Evolutionary conservation across 768 basidiomycete species (phyloP).

Genomic region (Hericium rajendrae): DNA sequence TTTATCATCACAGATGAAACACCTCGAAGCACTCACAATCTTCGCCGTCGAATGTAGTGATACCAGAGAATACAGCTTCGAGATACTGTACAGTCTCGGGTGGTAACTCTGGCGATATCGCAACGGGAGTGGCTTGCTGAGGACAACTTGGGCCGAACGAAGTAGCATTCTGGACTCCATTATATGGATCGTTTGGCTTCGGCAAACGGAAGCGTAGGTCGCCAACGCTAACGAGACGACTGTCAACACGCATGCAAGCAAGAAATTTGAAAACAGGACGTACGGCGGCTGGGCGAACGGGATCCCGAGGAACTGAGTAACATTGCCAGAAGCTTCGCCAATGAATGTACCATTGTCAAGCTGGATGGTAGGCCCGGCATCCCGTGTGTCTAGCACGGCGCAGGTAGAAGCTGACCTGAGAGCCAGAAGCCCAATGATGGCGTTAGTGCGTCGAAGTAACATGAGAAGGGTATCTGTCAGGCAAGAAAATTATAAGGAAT

Average conservation of each 20-base stretch:
- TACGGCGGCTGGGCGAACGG: constrained; percentile 1
- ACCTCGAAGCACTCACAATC: constrained; percentile 6
- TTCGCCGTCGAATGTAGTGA: constrained; percentile 4
- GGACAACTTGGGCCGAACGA: constrained; percentile 13
- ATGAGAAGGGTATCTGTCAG: too few species aligned
- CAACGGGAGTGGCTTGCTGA: constrained; percentile 5
- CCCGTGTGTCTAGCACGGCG: neutral
- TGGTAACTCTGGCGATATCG: neutral
- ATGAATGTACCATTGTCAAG: neutral
- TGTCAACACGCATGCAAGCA: neutral
- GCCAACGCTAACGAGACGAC: constrained; percentile 4
- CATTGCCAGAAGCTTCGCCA: neutral
- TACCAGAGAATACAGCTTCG: neutral
- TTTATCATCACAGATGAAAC: too few species aligned
- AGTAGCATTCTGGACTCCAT: constrained; percentile 10
- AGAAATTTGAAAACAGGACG: neutral
- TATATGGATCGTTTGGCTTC: neutral
- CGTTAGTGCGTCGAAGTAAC: too few species aligned
- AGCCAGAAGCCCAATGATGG: too few species aligned
- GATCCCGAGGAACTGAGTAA: neutral
- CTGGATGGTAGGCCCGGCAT: neutral
- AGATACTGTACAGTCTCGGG: neutral
- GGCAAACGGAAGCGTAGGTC: constrained; percentile 16
- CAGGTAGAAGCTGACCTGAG: too few species aligned
- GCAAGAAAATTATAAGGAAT: too few species aligned